Conservation (phyloP, 306 rosid species). For the Fagus crenata region DNA sequence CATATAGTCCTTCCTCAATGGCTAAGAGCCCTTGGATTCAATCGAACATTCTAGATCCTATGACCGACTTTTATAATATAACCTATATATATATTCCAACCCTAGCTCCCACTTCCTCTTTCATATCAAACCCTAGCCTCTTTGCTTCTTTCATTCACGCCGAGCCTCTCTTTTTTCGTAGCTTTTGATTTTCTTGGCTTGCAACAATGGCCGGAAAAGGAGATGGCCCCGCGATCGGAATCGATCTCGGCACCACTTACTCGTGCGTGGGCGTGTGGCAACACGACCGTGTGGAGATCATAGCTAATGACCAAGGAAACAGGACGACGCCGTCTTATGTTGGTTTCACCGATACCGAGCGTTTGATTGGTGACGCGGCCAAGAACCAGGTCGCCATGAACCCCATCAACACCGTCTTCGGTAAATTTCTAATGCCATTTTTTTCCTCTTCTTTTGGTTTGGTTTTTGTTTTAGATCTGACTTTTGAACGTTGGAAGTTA, state of each 20-base stretch:
- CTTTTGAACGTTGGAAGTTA: too few species aligned
- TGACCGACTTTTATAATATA: background rate
- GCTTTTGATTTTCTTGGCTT: background rate
- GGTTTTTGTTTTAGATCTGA: background rate
- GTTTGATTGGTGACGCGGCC: constrained; percentile 77
- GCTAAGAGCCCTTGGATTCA: background rate
- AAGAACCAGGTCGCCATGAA: constrained; percentile 94
- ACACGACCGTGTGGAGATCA: constrained; percentile 76
- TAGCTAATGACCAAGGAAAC: constrained; percentile 85
- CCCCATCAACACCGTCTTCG: constrained; percentile 76
- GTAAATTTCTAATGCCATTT: constrained; percentile 23
- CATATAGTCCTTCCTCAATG: background rate
- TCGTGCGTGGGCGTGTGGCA: constrained; percentile 89
- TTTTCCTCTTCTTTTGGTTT: background rate
- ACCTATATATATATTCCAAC: constrained; percentile 18
- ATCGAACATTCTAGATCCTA: constrained; percentile 54
- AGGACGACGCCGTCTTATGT: constrained; percentile 79
- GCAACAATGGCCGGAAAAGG: constrained; percentile 66
- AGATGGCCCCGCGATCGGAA: constrained; percentile 81
- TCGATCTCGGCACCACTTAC: constrained; percentile 79
- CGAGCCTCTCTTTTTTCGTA: background rate
- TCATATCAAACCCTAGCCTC: background rate
- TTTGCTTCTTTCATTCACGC: background rate
- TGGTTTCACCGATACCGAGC: constrained; percentile 67
- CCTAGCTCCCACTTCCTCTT: background rate